Evolutionary conservation across 75 land plant genomes (phyloP), one percentile per base, ranked within the genome.

Genomic region (Selaginella moellendorffii): DNA sequence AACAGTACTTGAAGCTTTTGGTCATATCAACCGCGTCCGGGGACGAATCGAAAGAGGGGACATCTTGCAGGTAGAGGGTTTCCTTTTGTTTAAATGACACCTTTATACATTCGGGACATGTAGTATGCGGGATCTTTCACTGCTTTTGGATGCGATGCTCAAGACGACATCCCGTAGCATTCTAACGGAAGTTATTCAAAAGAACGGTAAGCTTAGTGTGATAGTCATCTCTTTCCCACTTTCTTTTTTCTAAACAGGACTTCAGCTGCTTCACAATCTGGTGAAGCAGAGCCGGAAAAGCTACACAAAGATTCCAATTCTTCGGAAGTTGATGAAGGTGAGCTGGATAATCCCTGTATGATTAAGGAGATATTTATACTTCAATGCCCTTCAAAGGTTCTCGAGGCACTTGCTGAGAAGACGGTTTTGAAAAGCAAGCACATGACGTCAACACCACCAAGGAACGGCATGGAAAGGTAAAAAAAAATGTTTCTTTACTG

Each of bases 101-200:
- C 14, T 14, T 5, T 14, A 14, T 36, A 36, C 14, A 14, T 36
- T 36, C 46, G 5, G 5, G 46, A 36, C 5, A 36, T 14, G 14
- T 74, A 92, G 97, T 64, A 78, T 67, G 42, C 72, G 86, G 56
- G 95, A 92, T 67, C 77, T 92, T 46, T 92, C 97, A 31, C 63
- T 92, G 77, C 71, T 92, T 65, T 82, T 92, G 68, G 97, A 88
- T 75, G 97, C 86, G 12, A 68, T 92, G 26, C 62, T 92, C 65
- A 79, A 88, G 65, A 92, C 97, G 31, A 72, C 72, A 66, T 82
- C 88, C 30, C 71, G 81, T n/a, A 61, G 30, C 0, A 82, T 92
- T 69, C 71, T 92, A 70, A 28, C 28, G 61, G 97, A 92, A 65
- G 78, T 92, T 29, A 73, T 85, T 24, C 78, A 82, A 30, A 92